Evolutionary conservation across 2,329 filamentous ascomycete species (phyloP).

Genomic region (Elsinoe australis): DNA sequence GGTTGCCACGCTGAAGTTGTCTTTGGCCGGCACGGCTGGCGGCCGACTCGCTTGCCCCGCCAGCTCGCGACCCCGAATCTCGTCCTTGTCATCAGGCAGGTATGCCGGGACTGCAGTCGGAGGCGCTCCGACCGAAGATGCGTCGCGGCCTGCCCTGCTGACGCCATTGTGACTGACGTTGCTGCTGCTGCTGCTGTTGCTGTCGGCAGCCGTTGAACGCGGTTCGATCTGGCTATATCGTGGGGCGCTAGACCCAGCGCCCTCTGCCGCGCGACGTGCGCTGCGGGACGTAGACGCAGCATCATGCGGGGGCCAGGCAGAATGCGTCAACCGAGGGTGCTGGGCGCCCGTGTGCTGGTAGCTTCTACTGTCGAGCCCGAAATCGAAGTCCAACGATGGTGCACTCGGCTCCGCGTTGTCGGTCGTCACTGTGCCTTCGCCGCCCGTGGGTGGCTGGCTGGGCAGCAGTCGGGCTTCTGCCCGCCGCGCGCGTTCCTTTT

Average conservation of each 20-base stretch:
- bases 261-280: too few species aligned
- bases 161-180: slow-evolving; percentile 2
- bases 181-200: not conserved
- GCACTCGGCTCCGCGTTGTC: slow-evolving; percentile 7
- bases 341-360: too few species aligned
- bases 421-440: too few species aligned
- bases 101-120: too few species aligned
- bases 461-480: slow-evolving; percentile 75
- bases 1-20: not conserved
- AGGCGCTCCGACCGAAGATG: slow-evolving; percentile 22
- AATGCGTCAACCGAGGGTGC: too few species aligned
- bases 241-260: slow-evolving; percentile 40
- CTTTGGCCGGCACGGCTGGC: slow-evolving; percentile 18
- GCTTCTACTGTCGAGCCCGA: not conserved
- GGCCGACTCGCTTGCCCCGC: slow-evolving; percentile 38
- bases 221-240: slow-evolving; percentile 23
- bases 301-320: too few species aligned
- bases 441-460: slow-evolving; percentile 55
- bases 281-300: too few species aligned
- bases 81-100: slow-evolving; percentile 71
- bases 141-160: slow-evolving; percentile 14
- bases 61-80: slow-evolving; percentile 51
- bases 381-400: slow-evolving; percentile 6
- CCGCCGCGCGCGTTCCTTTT: slow-evolving; percentile 71
- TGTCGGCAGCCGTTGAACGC: not conserved